Evolutionary conservation across 2,329 filamentous ascomycete genomes (phyloP).

Genomic region (Knoxdaviesia proteae): DNA sequence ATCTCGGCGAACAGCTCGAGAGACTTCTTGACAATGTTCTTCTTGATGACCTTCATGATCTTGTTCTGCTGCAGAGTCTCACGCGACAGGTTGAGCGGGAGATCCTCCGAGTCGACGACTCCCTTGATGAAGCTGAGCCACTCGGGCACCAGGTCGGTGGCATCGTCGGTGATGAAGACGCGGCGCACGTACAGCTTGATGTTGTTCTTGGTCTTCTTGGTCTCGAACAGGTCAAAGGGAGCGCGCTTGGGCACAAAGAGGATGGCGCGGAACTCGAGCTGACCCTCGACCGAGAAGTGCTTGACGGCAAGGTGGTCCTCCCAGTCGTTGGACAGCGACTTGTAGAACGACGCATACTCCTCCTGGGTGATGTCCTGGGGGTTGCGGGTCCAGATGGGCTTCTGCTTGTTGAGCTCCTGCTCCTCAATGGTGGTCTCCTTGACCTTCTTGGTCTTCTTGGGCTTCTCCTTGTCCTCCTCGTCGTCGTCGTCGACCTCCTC

Average conservation of each 20-base stretch:
- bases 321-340: slow-evolving; percentile 99
- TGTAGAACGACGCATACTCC: slow-evolving; percentile 99
- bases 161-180: slow-evolving; percentile 99
- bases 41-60: slow-evolving; percentile 99
- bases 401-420: slow-evolving; percentile 99
- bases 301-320: slow-evolving; percentile 98
- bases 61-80: slow-evolving; percentile 99
- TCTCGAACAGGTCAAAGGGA: slow-evolving; percentile 99
- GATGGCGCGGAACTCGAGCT: slow-evolving; percentile 99
- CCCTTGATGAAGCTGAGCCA: slow-evolving; percentile 99
- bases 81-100: slow-evolving; percentile 97
- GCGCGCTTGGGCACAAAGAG: slow-evolving; percentile 99
- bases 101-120: slow-evolving; percentile 99
- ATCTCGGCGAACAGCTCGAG: slow-evolving; percentile 99
- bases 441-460: slow-evolving; percentile 97
- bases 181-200: slow-evolving; percentile 99
- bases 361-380: slow-evolving; percentile 84
- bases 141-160: slow-evolving; percentile 96
- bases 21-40: slow-evolving; percentile 99
- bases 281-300: slow-evolving; percentile 99
- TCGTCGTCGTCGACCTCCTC: slow-evolving; percentile 81
- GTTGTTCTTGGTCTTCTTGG: slow-evolving; percentile 99
- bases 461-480: slow-evolving; percentile 72
- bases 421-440: slow-evolving; percentile 98
- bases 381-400: slow-evolving; percentile 99